Evolutionary conservation across 2,329 filamentous ascomycete genomes (phyloP).

Genomic region (Xylariaceae sp.): DNA sequence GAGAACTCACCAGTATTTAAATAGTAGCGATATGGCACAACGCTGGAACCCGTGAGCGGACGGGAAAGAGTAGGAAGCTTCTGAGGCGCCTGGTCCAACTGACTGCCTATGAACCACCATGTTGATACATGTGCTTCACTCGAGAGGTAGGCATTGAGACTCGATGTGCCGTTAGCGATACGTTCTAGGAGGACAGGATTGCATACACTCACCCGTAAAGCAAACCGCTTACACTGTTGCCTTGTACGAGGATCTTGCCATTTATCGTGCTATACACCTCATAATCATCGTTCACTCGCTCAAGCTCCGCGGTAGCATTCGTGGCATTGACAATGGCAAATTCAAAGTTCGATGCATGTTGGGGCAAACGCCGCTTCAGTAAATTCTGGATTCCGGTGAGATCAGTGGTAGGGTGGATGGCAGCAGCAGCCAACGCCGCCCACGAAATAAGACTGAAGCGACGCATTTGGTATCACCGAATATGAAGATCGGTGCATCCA

Average conservation of each 20-base stretch:
- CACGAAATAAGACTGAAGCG: not conserved
- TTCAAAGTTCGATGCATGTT: slow-evolving; percentile 10
- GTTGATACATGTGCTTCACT: slow-evolving; percentile 16
- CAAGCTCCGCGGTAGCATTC: not conserved
- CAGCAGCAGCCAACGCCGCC: not conserved
- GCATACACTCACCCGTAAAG: slow-evolving; percentile 14
- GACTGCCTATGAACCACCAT: slow-evolving; percentile 19
- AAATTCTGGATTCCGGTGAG: slow-evolving; percentile 13
- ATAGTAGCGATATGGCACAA: slow-evolving; percentile 19
- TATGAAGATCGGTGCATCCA: slow-evolving; percentile 18
- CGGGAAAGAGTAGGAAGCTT: slow-evolving; percentile 11
- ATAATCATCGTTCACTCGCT: slow-evolving; percentile 15
- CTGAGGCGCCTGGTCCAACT: slow-evolving; percentile 12
- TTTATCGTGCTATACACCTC: slow-evolving; percentile 9
- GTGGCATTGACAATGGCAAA: slow-evolving; percentile 9
- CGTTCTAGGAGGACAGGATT: not conserved
- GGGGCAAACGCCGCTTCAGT: slow-evolving; percentile 15
- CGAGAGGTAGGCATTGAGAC: slow-evolving; percentile 17
- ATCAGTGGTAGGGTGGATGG: not conserved
- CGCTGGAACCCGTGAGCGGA: slow-evolving; percentile 11
- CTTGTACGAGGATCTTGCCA: slow-evolving; percentile 15
- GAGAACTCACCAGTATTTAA: slow-evolving; percentile 17
- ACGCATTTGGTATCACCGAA: not conserved
- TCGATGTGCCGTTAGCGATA: slow-evolving; percentile 2
- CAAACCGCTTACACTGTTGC: slow-evolving; percentile 13